Percentiles rank a stretch among this genome's conserved stretches.
phyloP scores from a whole-genome alignment of 176 grass and related monocot species.

The Lolium rigidum region DNA sequence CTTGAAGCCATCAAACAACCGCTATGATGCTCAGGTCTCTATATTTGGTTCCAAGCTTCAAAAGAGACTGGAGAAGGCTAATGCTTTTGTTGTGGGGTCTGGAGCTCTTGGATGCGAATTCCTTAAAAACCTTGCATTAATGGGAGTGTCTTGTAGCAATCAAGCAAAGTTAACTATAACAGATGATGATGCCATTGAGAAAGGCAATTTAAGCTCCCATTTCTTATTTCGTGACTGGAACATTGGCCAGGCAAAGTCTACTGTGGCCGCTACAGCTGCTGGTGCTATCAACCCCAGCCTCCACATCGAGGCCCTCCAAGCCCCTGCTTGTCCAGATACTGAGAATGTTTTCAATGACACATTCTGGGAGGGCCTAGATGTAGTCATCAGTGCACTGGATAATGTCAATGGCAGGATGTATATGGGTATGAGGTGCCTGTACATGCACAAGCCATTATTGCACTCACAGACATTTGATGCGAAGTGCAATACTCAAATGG shows the following conservation, averaged over 20 bases:
- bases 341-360: slow-evolving; percentile 76
- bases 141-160: slow-evolving; percentile 62
- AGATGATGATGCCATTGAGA: slow-evolving; percentile 80
- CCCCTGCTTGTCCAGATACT: slow-evolving; percentile 66
- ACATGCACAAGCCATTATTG: slow-evolving; percentile 80
- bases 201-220: slow-evolving; percentile 75
- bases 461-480: slow-evolving; percentile 74
- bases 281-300: slow-evolving; percentile 60
- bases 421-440: slow-evolving; percentile 74
- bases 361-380: slow-evolving; percentile 69
- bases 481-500: slow-evolving; percentile 81
- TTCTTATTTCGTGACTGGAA: slow-evolving; percentile 83
- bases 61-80: slow-evolving; percentile 75
- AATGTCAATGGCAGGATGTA: slow-evolving; percentile 81
- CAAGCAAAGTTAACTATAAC: slow-evolving; percentile 77
- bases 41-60: slow-evolving; percentile 82
- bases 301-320: slow-evolving; percentile 63
- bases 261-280: slow-evolving; percentile 50
- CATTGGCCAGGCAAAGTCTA: slow-evolving; percentile 74
- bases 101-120: slow-evolving; percentile 84
- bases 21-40: slow-evolving; percentile 75
- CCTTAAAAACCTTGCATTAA: slow-evolving; percentile 82
- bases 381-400: slow-evolving; percentile 78
- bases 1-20: slow-evolving; percentile 60
- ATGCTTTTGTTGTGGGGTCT: slow-evolving; percentile 72